Evolutionary conservation across 257 asterid genomes (phyloP), one percentile per base, ranked within the genome.

Genomic region (Euphrasia confusa): DNA sequence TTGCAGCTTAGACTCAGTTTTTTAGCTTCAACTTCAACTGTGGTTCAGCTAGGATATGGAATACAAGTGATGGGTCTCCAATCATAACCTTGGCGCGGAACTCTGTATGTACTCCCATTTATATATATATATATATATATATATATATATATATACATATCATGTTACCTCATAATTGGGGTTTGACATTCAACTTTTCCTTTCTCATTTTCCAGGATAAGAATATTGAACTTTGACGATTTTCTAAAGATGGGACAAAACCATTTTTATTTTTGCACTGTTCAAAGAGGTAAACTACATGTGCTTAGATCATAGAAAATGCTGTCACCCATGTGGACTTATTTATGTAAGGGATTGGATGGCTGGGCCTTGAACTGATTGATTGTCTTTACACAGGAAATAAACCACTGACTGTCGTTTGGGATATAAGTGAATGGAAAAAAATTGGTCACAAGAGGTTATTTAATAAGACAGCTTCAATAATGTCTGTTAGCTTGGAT

Each of bases 11-110:
- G 99, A 93, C 73, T 89, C 99, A 0, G 99, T 80, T 89, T 80
- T 74, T 73, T 93, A 76, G 97, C 99, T 60, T 73, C 99, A 71
- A 89, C 99, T 10, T 93, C 99, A 61, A 75, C 82, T 30, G 97
- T 78, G 99, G 99, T 68, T 80, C 94, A 10, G 96, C 96, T 21
- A 85, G 92, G 81, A 81, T 93, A 77, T 93, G 99, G 99, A 87
- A 81, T 71, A 82, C 95, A 32, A 80, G 61, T 60, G 94, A 89
- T 64, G 95, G 99, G 47, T 69, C 91, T 78, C 96, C 96, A 52
- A 66, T 89, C 58, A 77, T 84, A 64, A 79, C 92, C 75, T 74
- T 93, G 78, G 53, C 83, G 3, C 80, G 97, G 45, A 82, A 78
- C 57, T 37, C 96, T 57, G 99, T 93, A 93, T 57, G 95, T 69